These are phyloP conservation scores for Pyrrhoderma lamaoense DNA, from an alignment of 1,284 basidiomycete species.

Conservation along the genomic window DNA sequence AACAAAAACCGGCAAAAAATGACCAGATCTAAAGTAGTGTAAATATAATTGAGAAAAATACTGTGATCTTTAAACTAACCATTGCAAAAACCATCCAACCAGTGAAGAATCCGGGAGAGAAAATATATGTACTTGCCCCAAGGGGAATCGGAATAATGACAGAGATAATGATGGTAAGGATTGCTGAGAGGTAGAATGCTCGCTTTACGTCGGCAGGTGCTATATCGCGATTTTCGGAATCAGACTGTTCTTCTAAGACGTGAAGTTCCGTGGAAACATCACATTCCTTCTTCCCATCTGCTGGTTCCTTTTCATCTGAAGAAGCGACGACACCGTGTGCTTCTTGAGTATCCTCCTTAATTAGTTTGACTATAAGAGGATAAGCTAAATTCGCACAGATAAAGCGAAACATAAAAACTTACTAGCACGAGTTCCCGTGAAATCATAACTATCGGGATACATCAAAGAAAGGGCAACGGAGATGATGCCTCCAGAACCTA, in stretches of 20 bases:
- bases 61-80: conserved; percentile 25
- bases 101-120: conserved; percentile 40
- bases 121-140: conserved; percentile 46
- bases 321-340: too few species aligned
- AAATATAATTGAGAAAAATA: conserved; percentile 5
- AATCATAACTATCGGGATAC: conserved; percentile 41
- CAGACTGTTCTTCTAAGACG: too few species aligned
- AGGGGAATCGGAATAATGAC: conserved; percentile 36
- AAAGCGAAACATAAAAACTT: conserved; percentile 20
- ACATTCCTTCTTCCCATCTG: too few species aligned
- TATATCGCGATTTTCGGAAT: not conserved
- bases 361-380: conserved; percentile 11
- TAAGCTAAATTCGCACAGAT: not conserved
- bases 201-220: conserved; percentile 34
- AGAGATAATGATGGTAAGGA: conserved; percentile 34
- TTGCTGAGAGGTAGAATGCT: conserved; percentile 36
- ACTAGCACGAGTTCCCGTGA: conserved; percentile 38
- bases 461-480: conserved; percentile 36
- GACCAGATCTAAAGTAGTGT: conserved; percentile 35
- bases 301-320: too few species aligned
- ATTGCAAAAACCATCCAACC: conserved; percentile 46
- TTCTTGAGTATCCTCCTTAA: not conserved
- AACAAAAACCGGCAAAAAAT: conserved; percentile 38
- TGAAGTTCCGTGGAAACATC: too few species aligned
- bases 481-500: conserved; percentile 39